phyloP scores from a whole-genome alignment of 1,284 basidiomycete genomes.

The Paramarasmius palmivorus region DNA sequence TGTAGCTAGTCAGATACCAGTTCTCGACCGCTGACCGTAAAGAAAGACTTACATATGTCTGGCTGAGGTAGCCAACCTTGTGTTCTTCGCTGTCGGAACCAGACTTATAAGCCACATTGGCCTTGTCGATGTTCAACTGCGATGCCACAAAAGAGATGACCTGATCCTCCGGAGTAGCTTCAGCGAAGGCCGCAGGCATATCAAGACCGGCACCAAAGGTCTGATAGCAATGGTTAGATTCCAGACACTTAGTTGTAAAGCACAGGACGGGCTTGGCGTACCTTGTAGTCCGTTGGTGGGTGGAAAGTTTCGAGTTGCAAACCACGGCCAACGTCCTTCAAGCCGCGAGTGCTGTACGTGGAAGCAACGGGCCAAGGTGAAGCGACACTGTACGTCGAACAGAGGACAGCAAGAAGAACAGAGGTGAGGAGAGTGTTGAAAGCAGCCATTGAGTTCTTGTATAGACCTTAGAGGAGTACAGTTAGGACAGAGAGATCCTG shows the following conservation, averaged over 20 bases:
- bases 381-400: conserved; percentile 17
- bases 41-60: conserved; percentile 43
- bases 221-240: conserved; percentile 22
- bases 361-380: conserved; percentile 14
- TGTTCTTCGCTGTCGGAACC: conserved; percentile 27
- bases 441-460: too few species aligned
- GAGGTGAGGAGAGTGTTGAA: too few species aligned
- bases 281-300: conserved; percentile 40
- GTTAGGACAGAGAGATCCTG: too few species aligned
- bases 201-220: conserved; percentile 45
- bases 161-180: conserved; percentile 28
- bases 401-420: conserved; percentile 21
- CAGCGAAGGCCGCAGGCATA: conserved; percentile 31
- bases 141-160: conserved; percentile 35
- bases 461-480: too few species aligned
- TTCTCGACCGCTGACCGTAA: too few species aligned
- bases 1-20: background rate
- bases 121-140: conserved; percentile 28
- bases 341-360: conserved; percentile 18
- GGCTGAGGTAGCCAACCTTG: conserved; percentile 40
- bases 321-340: conserved; percentile 28
- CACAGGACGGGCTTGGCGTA: conserved; percentile 8
- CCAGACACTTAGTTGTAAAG: background rate
- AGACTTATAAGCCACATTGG: conserved; percentile 31
- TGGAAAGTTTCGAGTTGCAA: conserved; percentile 40